Conservation (phyloP, 2,329 filamentous ascomycete species). For the Penicillium sp. region DNA sequence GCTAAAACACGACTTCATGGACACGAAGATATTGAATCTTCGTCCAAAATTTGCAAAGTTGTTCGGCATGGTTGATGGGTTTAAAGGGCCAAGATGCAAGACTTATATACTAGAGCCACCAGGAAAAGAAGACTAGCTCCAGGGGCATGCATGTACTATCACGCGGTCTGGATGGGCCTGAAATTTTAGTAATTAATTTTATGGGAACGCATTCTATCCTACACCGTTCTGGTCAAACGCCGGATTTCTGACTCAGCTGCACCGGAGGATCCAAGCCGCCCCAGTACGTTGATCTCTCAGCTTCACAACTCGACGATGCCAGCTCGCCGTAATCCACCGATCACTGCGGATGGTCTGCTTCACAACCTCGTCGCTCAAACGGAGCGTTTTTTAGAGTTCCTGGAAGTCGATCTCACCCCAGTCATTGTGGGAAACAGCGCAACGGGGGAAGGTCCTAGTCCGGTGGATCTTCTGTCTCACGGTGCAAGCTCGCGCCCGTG, state of each 20-base stretch:
- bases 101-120: slow-evolving; percentile 1
- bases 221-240: slow-evolving; percentile 1
- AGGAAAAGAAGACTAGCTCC: not conserved
- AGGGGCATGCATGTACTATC: not conserved
- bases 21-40: not conserved
- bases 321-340: slow-evolving; percentile 3
- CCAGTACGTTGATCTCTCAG: not conserved
- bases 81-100: not conserved
- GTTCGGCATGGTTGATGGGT: not conserved
- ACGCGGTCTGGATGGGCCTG: not conserved
- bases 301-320: slow-evolving; percentile 3
- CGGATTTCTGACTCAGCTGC: slow-evolving; percentile 6
- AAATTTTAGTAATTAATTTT: not conserved
- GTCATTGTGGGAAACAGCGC: not conserved
- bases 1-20: not conserved
- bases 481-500: not conserved
- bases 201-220: slow-evolving; percentile 1
- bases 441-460: not conserved
- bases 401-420: slow-evolving; percentile 7
- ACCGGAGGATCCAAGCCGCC: not conserved
- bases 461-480: slow-evolving; percentile 5
- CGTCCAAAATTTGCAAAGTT: not conserved
- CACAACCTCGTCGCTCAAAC: slow-evolving; percentile 5
- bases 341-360: slow-evolving; percentile 7
- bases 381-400: slow-evolving; percentile 1